These are phyloP conservation scores for Sarcodon aspratus DNA, from an alignment of 768 basidiomycete species.

Conservation along the genomic window DNA sequence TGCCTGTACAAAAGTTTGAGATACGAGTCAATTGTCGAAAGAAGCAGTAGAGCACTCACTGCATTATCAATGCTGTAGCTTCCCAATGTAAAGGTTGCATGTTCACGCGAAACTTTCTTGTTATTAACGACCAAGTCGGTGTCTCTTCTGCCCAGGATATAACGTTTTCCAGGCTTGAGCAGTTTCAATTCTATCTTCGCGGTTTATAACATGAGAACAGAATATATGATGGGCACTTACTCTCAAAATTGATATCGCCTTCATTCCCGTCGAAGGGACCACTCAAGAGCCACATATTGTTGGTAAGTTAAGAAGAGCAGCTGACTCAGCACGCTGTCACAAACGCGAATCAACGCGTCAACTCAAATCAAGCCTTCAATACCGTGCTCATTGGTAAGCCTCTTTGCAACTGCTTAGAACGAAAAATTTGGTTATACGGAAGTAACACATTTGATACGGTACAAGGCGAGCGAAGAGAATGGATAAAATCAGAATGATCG, in stretches of 20 bases:
- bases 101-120: slow-evolving; percentile 55
- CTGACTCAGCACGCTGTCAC: no score
- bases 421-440: no score
- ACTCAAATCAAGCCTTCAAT: no score
- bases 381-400: no score
- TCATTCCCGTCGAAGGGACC: slow-evolving; percentile 11
- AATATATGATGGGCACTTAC: not conserved
- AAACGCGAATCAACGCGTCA: no score
- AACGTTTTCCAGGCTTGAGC: slow-evolving; percentile 45
- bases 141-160: slow-evolving; percentile 48
- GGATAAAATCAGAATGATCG: no score
- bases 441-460: no score
- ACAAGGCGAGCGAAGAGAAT: no score
- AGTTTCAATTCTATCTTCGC: slow-evolving; percentile 36
- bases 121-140: slow-evolving; percentile 35
- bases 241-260: slow-evolving; percentile 4
- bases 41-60: slow-evolving; percentile 27
- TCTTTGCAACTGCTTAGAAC: no score
- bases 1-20: slow-evolving; percentile 21
- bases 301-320: no score
- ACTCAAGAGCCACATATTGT: slow-evolving; percentile 10
- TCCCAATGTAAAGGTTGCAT: slow-evolving; percentile 48
- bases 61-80: slow-evolving; percentile 37
- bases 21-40: not conserved
- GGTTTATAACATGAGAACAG: not conserved